Evolutionary conservation across 163 green algal species (phyloP), one percentile per base, ranked within the genome.

Genomic region (Scenedesmus sp.): DNA sequence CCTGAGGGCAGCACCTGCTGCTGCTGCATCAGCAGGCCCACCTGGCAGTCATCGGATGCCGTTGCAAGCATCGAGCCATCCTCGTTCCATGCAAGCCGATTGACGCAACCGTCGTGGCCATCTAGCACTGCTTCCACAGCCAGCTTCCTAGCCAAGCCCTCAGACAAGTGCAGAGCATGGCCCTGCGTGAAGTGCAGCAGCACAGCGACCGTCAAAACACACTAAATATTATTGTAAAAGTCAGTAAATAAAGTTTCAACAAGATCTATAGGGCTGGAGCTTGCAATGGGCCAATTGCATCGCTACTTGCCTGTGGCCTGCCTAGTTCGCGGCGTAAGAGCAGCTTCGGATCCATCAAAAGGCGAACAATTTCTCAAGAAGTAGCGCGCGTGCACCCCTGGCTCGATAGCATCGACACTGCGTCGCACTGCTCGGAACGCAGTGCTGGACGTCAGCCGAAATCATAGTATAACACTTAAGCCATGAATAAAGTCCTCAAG

Each of bases 1-100:
- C 70, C 62, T 73, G 62, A 13, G 62, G 34, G 81, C 81, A 67
- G 81, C 81, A 64, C 52, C 55, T 13, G 79, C 81, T 46, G 26
- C 52, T 34, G 52, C 34, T 62, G 16, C 81, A 26, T 13, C 54
- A 52, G 81, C 81, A 86, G n/a, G 76, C 76, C 12, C 23, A 90
- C 85, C 87, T 81, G 74, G 55, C 87, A 92, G 88, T 99, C 97
- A 90, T 99, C 97, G 2, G 94, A 97, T 0, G 92, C 96, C 6
- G 96, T 98, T 1, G 95, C 95, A n/a, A 99, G 95, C n/a, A 95
- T 87, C 9, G 62, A 94, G n/a, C 97, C 97, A 56, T 96, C 93
- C 20, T 96, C 90, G 88, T 97, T 98, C 97, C 97, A 99, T 5
- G 91, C 92, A 18, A 99, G 86, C 0, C 97, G 94, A 89, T 99